Evolutionary conservation across 1,284 basidiomycete genomes (phyloP).

Genomic region (Stygiomarasmius scandens): DNA sequence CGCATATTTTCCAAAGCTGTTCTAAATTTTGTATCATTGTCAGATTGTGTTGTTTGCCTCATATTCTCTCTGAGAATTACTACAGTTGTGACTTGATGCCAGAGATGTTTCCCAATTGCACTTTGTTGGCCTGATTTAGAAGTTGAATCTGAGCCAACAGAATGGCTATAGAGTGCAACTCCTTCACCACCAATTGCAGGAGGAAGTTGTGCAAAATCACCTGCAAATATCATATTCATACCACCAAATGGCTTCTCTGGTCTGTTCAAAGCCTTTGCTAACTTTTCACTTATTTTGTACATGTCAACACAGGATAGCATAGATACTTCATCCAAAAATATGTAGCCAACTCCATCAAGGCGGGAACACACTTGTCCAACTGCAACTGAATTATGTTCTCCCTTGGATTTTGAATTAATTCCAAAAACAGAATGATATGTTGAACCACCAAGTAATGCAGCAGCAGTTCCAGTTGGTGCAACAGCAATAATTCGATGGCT

Average conservation of each 20-base stretch:
- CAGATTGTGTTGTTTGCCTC: slow-evolving; percentile 29
- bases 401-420: slow-evolving; percentile 14
- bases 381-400: not conserved
- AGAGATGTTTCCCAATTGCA: slow-evolving; percentile 34
- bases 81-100: slow-evolving; percentile 37
- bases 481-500: slow-evolving; percentile 29
- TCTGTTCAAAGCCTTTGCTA: slow-evolving; percentile 12
- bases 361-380: not conserved
- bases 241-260: slow-evolving; percentile 21
- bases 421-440: slow-evolving; percentile 32
- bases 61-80: slow-evolving; percentile 41
- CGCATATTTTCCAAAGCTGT: slow-evolving; percentile 35
- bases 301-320: slow-evolving; percentile 27
- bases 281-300: slow-evolving; percentile 20
- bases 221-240: slow-evolving; percentile 27
- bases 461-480: slow-evolving; percentile 36
- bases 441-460: slow-evolving; percentile 28
- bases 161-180: slow-evolving; percentile 23
- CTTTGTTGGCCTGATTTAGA: slow-evolving; percentile 18
- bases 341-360: slow-evolving; percentile 24
- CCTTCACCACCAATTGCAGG: slow-evolving; percentile 14
- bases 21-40: slow-evolving; percentile 29
- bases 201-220: slow-evolving; percentile 31
- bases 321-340: slow-evolving; percentile 33
- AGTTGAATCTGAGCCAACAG: slow-evolving; percentile 11